Conservation (phyloP, 1,284 basidiomycete genomes). For the Pascua sp. region DNA sequence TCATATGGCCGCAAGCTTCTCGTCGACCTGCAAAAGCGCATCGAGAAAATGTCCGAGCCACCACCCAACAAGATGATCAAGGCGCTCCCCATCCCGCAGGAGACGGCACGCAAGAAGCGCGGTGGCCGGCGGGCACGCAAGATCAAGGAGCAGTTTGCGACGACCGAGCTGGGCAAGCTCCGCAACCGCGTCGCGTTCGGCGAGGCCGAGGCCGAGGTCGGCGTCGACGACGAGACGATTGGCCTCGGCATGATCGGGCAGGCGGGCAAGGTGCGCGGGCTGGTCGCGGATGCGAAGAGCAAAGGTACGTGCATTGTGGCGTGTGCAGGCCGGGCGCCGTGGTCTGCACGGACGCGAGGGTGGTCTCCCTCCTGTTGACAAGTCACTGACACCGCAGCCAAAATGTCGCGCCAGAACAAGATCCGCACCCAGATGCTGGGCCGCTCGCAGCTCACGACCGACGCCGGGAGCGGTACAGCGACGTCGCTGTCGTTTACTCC, state of each 20-base stretch:
- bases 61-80: conserved; percentile 92
- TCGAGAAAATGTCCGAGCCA: conserved; percentile 88
- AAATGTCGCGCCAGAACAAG: conserved; percentile 94
- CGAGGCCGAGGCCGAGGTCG: conserved; percentile 91
- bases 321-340: neutral
- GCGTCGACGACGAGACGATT: conserved; percentile 92
- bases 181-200: conserved; percentile 97
- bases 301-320: conserved; percentile 58
- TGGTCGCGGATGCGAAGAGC: conserved; percentile 77
- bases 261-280: conserved; percentile 83
- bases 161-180: conserved; percentile 92
- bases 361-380: neutral
- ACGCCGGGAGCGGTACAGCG: conserved; percentile 68
- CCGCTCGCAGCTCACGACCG: conserved; percentile 60
- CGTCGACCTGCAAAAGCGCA: conserved; percentile 83
- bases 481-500: conserved; percentile 93
- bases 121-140: conserved; percentile 96
- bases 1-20: conserved; percentile 74
- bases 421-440: conserved; percentile 78
- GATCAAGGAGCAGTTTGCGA: conserved; percentile 93
- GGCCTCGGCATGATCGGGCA: conserved; percentile 95
- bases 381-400: conserved; percentile 58
- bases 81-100: conserved; percentile 91
- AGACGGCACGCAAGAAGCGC: conserved; percentile 90
- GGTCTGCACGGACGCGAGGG: neutral